Base-by-base conservation (phyloP, 2,329 filamentous ascomycete genomes). In the Neocucurbitaria cava region DNA sequence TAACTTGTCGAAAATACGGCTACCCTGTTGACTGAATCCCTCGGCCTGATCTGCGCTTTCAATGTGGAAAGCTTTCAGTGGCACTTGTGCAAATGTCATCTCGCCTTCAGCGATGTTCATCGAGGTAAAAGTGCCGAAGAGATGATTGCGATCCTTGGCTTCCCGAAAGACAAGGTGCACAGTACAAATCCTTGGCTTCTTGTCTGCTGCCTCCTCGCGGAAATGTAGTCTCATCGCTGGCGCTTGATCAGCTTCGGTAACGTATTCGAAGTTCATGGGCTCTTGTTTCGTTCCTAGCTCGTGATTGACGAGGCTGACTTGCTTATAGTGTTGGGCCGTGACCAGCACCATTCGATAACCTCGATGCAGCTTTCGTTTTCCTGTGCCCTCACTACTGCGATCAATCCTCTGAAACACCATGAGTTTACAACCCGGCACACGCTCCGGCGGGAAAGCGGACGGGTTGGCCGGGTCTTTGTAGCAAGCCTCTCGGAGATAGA, bases 91-190 rank as follows among this genome's bases (percentile, higher is more conserved):
- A 38, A 87, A 86, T n/a, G 92, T 83, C 28, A 83, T 83, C 74
- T 96, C 91, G 33, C 87, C 85, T 1, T 84, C 79, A 15, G 84
- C 82, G 17, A 92, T 77, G n/a, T 85, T 82, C 56, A 89, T 89
- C 3, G 90, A 91, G 1, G 89, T 88, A 17, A 96, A 80, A 1
- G 91, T 79, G 17, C 86, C 88, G 69, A 94, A 89, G 47, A 96
- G 83, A 28, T 82, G 82, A 44, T 88, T 82, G 13, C 91, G 85
- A 60, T 92, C 88, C 53, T 86, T 84, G n/a, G 85, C 80, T 52
- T 92, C 87, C 23, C 84, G 81, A 75, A 97, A 96, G 0, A 90
- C 88, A 62, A 96, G 79, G 18, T 93, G 83, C 82, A 94, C 89
- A 2, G 85, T 87, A 31, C 89, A 89, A 2, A 59, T 47, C 35